phyloP scores from a whole-genome alignment of 129 eudicot species.

The Mikania micrantha region DNA sequence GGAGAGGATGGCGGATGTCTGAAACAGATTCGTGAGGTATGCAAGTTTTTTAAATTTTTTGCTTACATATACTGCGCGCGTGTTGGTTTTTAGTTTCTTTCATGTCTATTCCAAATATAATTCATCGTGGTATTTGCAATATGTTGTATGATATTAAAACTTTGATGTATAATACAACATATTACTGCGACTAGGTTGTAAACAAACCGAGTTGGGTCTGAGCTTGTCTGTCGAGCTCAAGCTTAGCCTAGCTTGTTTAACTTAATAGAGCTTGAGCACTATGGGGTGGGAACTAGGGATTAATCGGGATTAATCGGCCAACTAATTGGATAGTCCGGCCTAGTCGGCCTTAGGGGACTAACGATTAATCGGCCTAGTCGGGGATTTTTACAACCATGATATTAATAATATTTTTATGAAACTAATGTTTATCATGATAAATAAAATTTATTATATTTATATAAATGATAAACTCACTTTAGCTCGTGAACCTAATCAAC shows the following conservation, averaged over 20 bases:
- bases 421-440: neutral
- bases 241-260: neutral
- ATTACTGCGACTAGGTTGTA: neutral
- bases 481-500: neutral
- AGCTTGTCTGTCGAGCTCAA: neutral
- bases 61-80: neutral
- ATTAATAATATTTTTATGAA: neutral
- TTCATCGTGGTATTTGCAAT: neutral
- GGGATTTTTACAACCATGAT: too few relatives aligned
- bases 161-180: neutral
- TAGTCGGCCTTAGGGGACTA: too few relatives aligned
- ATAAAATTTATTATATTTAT: too few relatives aligned
- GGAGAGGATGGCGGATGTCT: slow-evolving; percentile 98
- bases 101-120: neutral
- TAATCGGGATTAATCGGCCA: too few relatives aligned
- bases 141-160: neutral
- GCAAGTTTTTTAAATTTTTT: neutral
- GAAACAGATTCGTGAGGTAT: slow-evolving; percentile 79
- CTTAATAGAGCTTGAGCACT: neutral
- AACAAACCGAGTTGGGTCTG: neutral
- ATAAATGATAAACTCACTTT: too few relatives aligned
- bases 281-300: too few relatives aligned
- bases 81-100: neutral
- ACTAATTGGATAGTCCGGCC: too few relatives aligned
- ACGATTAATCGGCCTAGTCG: too few relatives aligned